Evolutionary conservation across 495 filamentous ascomycete genomes (phyloP).

Genomic region (Annulohypoxylon stygium): DNA sequence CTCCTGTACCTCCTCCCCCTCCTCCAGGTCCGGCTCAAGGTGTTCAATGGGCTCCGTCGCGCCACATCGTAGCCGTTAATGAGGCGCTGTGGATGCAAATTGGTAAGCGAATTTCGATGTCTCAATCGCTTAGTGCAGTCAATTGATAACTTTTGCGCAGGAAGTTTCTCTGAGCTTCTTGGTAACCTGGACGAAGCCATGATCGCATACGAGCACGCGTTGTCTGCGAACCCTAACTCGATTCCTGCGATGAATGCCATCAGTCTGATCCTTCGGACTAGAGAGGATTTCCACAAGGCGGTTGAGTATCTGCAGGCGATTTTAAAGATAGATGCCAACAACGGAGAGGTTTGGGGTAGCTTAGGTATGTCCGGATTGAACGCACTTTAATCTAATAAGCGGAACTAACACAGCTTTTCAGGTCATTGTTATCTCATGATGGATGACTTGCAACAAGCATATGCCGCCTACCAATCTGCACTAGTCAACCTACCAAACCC

Average conservation of each 20-base stretch:
- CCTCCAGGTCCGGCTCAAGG: constrained; percentile 51
- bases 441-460: constrained; percentile 97
- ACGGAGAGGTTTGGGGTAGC: constrained; percentile 97
- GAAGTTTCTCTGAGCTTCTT: constrained; percentile 87
- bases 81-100: constrained; percentile 95
- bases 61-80: constrained; percentile 70
- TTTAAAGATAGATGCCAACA: constrained; percentile 86
- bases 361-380: constrained; percentile 70
- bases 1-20: constrained; percentile 60
- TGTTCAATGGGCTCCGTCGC: constrained; percentile 54
- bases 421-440: constrained; percentile 99
- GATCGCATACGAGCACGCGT: constrained; percentile 87
- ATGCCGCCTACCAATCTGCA: constrained; percentile 97
- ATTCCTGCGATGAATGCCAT: constrained; percentile 95
- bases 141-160: constrained; percentile 62
- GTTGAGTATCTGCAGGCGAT: constrained; percentile 94
- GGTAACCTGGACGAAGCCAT: constrained; percentile 90
- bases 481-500: constrained; percentile 94
- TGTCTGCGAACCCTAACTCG: constrained; percentile 89
- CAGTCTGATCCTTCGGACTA: constrained; percentile 87
- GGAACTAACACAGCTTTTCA: constrained; percentile 49
- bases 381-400: constrained; percentile 4
- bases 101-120: constrained; percentile 67
- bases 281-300: constrained; percentile 93
- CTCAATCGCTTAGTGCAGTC: not conserved